Conservation (phyloP, 2,329 filamentous ascomycete genomes). For the Blastomyces emzantsi region DNA sequence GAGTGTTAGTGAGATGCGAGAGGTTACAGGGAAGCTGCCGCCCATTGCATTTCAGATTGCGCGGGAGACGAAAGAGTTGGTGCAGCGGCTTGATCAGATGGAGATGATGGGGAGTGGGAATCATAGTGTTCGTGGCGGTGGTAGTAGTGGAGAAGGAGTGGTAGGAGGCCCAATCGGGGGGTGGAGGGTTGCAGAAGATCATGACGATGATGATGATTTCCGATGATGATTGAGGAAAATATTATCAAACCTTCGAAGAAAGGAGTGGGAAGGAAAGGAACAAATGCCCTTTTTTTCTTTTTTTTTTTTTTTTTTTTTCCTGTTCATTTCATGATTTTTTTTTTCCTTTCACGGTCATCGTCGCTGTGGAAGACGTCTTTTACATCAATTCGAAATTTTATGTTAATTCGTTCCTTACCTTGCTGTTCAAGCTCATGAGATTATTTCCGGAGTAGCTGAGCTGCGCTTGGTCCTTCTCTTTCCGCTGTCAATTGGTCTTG, state of each 20-base stretch:
- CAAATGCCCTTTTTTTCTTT: background rate
- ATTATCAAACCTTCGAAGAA: background rate
- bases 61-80: slow-evolving; percentile 68
- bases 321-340: background rate
- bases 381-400: background rate
- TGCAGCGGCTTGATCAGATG: slow-evolving; percentile 40
- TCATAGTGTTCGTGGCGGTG: slow-evolving; percentile 25
- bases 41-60: slow-evolving; percentile 83
- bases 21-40: slow-evolving; percentile 62
- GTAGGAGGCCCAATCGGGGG: background rate
- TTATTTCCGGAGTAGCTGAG: background rate
- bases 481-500: background rate
- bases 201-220: slow-evolving; percentile 4
- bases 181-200: background rate
- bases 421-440: background rate
- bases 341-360: background rate
- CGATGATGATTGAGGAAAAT: background rate
- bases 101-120: slow-evolving; percentile 31
- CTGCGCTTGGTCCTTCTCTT: slow-evolving; percentile 1
- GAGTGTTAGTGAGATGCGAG: slow-evolving; percentile 41
- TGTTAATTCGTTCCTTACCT: background rate
- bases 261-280: background rate
- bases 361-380: background rate
- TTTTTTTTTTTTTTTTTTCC: background rate
- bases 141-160: background rate